These are phyloP conservation scores for Filobasidium uniguttulatum DNA, from an alignment of 1,284 basidiomycete genomes.

Conservation along the genomic window DNA sequence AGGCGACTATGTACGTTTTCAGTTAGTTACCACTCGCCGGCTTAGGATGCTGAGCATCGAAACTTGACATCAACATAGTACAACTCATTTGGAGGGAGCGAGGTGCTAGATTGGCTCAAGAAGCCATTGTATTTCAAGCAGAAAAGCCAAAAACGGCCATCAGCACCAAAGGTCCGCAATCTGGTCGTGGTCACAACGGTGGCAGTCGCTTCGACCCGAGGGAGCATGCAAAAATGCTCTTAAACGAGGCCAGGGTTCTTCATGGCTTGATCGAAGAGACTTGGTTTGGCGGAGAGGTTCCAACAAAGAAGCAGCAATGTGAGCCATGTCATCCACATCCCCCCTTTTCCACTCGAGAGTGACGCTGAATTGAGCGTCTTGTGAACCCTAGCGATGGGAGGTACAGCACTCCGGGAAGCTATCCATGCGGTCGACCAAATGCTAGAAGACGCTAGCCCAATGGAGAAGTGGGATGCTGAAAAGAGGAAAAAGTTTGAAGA, in stretches of 20 bases:
- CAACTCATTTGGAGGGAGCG: conserved; percentile 10
- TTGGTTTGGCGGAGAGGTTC: conserved; percentile 5
- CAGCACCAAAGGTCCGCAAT: not conserved
- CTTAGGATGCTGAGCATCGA: not conserved
- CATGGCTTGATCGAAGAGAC: conserved; percentile 11
- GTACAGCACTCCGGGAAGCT: not conserved
- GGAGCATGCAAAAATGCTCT: conserved; percentile 2
- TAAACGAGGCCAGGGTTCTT: conserved; percentile 5
- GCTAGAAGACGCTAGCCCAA: not conserved
- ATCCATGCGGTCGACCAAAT: not conserved
- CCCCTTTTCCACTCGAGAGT: not conserved
- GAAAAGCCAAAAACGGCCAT: not conserved
- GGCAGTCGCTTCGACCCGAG: not conserved
- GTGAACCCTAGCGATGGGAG: not conserved
- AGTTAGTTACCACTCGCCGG: not conserved
- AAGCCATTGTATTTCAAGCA: conserved; percentile 2
- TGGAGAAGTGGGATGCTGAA: not conserved
- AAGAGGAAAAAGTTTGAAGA: conserved; percentile 5
- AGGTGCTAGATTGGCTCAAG: conserved; percentile 11
- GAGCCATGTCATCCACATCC: no score
- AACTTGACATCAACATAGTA: not conserved
- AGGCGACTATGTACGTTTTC: conserved; percentile 7
- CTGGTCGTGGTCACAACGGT: not conserved
- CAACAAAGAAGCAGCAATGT: not conserved
- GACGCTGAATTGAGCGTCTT: not conserved